Base-by-base conservation (phyloP, 2,329 filamentous ascomycete genomes). In the Blastomyces percursus region DNA sequence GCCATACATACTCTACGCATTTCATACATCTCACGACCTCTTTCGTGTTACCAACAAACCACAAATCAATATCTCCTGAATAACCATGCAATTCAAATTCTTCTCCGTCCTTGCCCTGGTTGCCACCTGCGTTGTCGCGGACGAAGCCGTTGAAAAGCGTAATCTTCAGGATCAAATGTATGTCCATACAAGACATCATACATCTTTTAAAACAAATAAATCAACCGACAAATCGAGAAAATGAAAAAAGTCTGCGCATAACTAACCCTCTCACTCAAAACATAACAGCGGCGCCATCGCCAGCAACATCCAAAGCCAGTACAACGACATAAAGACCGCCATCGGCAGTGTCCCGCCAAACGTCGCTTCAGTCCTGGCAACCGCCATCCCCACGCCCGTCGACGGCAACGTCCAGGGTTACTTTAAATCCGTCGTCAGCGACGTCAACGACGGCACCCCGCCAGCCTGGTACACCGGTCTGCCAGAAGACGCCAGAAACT, bases 11-110 rank as follows among this genome's bases (percentile, higher is more conserved):
- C 21, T 51, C 12, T 51, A 6, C 21, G 8, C 44, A 21, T 48
- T 48, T 21, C n/a, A 11, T 46, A 21, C 19, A 21, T 48, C n/a
- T 11, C 9, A 21, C 44, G 21, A 30, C 21, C 32, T 38, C 32
- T 32, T 40, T 14, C 52, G 4, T 21, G 42, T 5, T 11, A 2
- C 42, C 42, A 12, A 35, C 40, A 35, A 46, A 6, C 16, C 56
- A 19, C 16, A 1, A 48, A 48, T 16, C 54, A 56, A 21, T 27
- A 59, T 16, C 21, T 48, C 3, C 51, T 35, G 14, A 51, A 30
- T 59, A 59, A 70, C n/a, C 24, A 70, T 69, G 69, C 65, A 68
- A 63, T 63, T 67, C 66, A 68, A 68, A 61, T 52, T 58, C 12
- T 57, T 68, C 55, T 61, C 67, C 35, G 16, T 69, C 48, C 61